A percentile compares a stretch with the other conserved stretches of the same genome.
phyloP scores from a whole-genome alignment of 2,329 filamentous ascomycete genomes.

The Clarireedia monteithiana region DNA sequence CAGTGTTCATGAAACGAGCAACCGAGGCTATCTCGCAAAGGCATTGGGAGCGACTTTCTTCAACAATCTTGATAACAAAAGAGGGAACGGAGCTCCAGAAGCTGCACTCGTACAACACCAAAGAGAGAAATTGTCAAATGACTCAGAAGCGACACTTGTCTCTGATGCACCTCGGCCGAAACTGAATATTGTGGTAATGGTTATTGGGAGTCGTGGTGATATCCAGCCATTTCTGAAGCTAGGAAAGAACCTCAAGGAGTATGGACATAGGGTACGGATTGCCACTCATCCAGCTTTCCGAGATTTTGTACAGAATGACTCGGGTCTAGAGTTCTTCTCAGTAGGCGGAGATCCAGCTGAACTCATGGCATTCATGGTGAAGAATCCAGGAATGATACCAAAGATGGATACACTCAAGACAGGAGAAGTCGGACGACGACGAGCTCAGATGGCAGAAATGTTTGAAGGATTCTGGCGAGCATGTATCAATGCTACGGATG shows the following conservation, averaged over 20 bases:
- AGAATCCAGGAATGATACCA: slow-evolving; percentile 72
- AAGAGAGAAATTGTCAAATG: slow-evolving; percentile 24
- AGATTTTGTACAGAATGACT: slow-evolving; percentile 66
- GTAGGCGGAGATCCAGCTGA: slow-evolving; percentile 73
- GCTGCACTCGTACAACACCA: background rate
- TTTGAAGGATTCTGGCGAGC: slow-evolving; percentile 77
- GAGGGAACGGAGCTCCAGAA: slow-evolving; percentile 9
- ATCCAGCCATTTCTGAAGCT: slow-evolving; percentile 74
- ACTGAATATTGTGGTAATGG: slow-evolving; percentile 75
- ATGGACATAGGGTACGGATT: slow-evolving; percentile 68
- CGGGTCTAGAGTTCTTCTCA: slow-evolving; percentile 70
- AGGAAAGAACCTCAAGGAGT: slow-evolving; percentile 63
- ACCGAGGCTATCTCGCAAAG: slow-evolving; percentile 66
- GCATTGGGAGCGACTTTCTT: slow-evolving; percentile 58
- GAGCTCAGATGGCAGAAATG: slow-evolving; percentile 71
- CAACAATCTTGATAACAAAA: slow-evolving; percentile 38
- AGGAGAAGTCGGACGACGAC: slow-evolving; percentile 61
- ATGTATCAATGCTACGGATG: slow-evolving; percentile 66
- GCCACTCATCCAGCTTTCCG: slow-evolving; percentile 73
- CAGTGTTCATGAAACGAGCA: slow-evolving; percentile 61
- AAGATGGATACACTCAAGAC: slow-evolving; percentile 63
- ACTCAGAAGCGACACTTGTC: slow-evolving; percentile 16
- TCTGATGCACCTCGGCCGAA: slow-evolving; percentile 11
- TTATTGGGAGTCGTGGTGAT: slow-evolving; percentile 73
- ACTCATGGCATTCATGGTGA: slow-evolving; percentile 80